phyloP scores from a whole-genome alignment of 495 filamentous ascomycete genomes.

The Astrocystis sublimbata region DNA sequence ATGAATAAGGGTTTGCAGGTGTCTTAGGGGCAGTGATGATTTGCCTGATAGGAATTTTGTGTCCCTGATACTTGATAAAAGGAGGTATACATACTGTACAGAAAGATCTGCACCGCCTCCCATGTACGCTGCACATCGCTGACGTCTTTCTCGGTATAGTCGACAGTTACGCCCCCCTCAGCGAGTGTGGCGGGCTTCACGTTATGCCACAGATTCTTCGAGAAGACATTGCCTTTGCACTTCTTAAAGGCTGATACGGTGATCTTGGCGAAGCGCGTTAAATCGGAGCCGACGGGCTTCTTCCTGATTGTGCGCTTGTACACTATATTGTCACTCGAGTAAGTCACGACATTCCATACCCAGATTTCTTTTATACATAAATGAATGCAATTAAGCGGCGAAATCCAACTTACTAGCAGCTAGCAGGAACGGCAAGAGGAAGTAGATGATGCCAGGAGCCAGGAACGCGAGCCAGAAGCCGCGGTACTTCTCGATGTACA shows the following conservation, averaged over 20 bases:
- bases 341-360: not conserved
- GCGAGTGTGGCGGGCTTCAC: constrained; percentile 50
- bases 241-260: constrained; percentile 36
- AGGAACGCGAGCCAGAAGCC: constrained; percentile 71
- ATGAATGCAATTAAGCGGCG: too few relatives aligned
- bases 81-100: too few relatives aligned
- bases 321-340: constrained; percentile 19
- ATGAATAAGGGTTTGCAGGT: too few relatives aligned
- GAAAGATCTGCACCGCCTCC: constrained; percentile 55
- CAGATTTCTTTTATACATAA: not conserved
- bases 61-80: too few relatives aligned
- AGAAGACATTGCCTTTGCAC: constrained; percentile 49
- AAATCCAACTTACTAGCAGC: constrained; percentile 3
- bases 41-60: too few relatives aligned
- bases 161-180: constrained; percentile 35
- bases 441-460: constrained; percentile 49
- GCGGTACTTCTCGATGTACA: constrained; percentile 64
- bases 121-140: constrained; percentile 50
- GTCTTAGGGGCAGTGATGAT: too few relatives aligned
- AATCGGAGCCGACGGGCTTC: constrained; percentile 44
- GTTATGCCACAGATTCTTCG: constrained; percentile 50
- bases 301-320: constrained; percentile 44
- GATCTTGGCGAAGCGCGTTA: constrained; percentile 43
- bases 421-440: constrained; percentile 49
- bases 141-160: constrained; percentile 53